Evolutionary conservation across 495 filamentous ascomycete genomes (phyloP).

Genomic region (Bathelium albidoporum): DNA sequence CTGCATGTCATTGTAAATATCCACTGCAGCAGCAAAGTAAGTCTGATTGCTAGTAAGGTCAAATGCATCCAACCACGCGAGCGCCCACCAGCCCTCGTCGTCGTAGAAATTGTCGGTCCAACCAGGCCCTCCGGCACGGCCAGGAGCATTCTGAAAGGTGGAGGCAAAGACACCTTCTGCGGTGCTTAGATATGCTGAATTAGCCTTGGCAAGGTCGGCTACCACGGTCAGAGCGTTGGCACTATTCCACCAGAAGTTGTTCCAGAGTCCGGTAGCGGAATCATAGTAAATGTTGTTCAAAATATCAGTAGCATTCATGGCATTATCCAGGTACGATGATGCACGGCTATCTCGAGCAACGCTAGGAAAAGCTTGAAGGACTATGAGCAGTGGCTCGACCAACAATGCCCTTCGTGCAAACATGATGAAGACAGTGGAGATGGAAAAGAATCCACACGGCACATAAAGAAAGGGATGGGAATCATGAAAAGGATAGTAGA

Average conservation of each 20-base stretch:
- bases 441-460: not conserved
- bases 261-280: slow-evolving; percentile 21
- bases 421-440: not conserved
- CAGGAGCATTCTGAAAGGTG: slow-evolving; percentile 28
- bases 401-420: not conserved
- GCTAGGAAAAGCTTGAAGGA: not conserved
- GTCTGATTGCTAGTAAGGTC: slow-evolving; percentile 24
- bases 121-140: slow-evolving; percentile 35
- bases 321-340: not conserved
- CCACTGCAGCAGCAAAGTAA: slow-evolving; percentile 37
- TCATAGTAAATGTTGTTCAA: slow-evolving; percentile 18
- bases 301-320: slow-evolving; percentile 5
- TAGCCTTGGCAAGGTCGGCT: slow-evolving; percentile 4
- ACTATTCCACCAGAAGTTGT: slow-evolving; percentile 62
- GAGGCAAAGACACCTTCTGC: slow-evolving; percentile 32
- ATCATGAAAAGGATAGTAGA: not conserved
- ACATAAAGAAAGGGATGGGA: not conserved
- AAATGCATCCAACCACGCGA: slow-evolving; percentile 26
- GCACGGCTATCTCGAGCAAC: not conserved
- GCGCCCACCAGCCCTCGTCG: slow-evolving; percentile 30
- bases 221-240: slow-evolving; percentile 52
- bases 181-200: slow-evolving; percentile 1
- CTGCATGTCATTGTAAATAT: slow-evolving; percentile 48
- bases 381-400: not conserved
- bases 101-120: slow-evolving; percentile 29